phyloP scores from a whole-genome alignment of 768 basidiomycete genomes.

The Stropharia rugosoannulata region DNA sequence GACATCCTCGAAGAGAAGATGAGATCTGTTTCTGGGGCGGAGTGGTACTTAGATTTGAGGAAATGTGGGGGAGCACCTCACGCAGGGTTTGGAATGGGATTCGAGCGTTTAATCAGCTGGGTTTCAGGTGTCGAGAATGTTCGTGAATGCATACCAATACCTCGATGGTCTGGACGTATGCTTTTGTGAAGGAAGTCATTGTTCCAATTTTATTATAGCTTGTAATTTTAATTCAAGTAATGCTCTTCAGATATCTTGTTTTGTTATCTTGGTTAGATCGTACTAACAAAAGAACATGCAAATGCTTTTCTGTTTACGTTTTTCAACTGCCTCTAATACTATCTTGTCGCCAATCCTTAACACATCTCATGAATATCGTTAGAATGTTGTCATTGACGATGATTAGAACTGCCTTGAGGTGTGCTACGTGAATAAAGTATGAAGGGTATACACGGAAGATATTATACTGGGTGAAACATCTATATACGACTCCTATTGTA shows the following conservation, averaged over 20 bases:
- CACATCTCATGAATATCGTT: too few relatives aligned
- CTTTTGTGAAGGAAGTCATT: constrained; percentile 41
- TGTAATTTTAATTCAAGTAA: not conserved
- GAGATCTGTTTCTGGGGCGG: constrained; percentile 34
- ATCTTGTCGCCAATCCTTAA: not conserved
- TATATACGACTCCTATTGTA: not conserved
- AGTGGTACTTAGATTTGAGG: constrained; percentile 85
- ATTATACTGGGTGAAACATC: not conserved
- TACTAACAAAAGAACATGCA: not conserved
- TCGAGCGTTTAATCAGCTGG: constrained; percentile 89
- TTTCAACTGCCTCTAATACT: not conserved
- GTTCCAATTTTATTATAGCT: not conserved
- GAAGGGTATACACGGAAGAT: constrained; percentile 2
- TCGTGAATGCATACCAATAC: constrained; percentile 91
- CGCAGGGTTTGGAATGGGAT: constrained; percentile 95
- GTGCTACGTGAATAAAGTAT: not conserved
- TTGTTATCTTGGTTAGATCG: not conserved
- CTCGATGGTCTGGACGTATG: constrained; percentile 85
- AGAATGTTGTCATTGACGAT: too few relatives aligned
- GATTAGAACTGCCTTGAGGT: too few relatives aligned
- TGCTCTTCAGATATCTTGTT: not conserved
- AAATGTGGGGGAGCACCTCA: constrained; percentile 87
- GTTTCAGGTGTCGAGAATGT: constrained; percentile 86
- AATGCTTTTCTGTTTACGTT: too few relatives aligned
- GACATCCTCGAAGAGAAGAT: constrained; percentile 54